These are phyloP conservation scores for Aspergillus vadensis DNA, from an alignment of 2,329 filamentous ascomycete species.

Conservation along the genomic window DNA sequence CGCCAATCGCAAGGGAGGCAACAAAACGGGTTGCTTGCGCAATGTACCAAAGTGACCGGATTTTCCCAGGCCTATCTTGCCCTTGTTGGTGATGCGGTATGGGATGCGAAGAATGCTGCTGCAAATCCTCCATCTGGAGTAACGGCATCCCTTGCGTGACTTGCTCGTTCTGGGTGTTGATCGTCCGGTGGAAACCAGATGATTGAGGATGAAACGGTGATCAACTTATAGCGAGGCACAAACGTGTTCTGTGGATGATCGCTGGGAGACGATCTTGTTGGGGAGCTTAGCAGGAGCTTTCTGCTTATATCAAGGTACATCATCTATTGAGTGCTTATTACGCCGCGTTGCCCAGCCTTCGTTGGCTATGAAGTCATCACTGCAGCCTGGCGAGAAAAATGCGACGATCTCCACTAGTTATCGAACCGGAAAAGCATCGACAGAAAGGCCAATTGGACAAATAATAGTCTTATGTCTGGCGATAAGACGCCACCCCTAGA, in stretches of 20 bases:
- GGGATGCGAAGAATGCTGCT: slow-evolving; percentile 7
- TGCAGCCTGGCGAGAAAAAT: not conserved
- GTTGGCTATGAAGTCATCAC: not conserved
- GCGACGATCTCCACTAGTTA: not conserved
- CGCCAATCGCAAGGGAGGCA: slow-evolving; percentile 5
- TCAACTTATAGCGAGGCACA: not conserved
- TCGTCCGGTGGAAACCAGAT: not conserved
- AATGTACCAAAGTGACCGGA: slow-evolving; percentile 1
- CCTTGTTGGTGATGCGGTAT: slow-evolving; percentile 7
- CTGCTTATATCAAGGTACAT: not conserved
- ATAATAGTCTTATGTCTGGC: not conserved
- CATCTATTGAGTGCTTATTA: not conserved
- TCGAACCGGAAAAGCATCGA: not conserved
- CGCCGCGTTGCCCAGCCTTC: not conserved
- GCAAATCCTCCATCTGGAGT: slow-evolving; percentile 2
- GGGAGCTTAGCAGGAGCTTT: too few relatives aligned
- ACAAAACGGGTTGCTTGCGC: not conserved
- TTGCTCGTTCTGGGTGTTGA: not conserved
- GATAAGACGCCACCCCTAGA: not conserved
- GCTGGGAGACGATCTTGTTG: too few relatives aligned
- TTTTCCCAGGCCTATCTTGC: slow-evolving; percentile 4
- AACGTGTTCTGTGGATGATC: not conserved
- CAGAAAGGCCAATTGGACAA: not conserved
- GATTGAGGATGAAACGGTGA: not conserved
- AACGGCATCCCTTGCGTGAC: slow-evolving; percentile 9